Evolutionary conservation across 345 rosid genomes (phyloP), one percentile per base, ranked within the genome.

Genomic region (Aquilaria sinensis): DNA sequence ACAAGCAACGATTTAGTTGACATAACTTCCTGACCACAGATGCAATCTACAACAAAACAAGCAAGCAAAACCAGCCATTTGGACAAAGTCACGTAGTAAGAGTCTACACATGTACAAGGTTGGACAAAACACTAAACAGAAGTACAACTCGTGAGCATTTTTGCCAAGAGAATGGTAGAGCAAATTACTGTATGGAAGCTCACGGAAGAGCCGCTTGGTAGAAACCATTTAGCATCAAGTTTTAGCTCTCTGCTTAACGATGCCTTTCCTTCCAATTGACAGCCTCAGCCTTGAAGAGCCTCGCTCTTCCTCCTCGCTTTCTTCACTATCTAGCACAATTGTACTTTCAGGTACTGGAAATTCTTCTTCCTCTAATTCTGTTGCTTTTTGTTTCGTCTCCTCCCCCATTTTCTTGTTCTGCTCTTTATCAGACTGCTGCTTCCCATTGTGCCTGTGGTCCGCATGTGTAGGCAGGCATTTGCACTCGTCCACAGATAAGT

Each of bases 241-340:
- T 61, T 68, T 70, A 46, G 50, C 51, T 64, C 63, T 79, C 63
- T 72, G 37, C 70, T 68, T 70, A 23, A 62, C 63, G 9, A 63
- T 23, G 16, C 77, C 73, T 66, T 71, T 83, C 55, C 80, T 58
- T 61, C 67, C 69, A 56, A 79, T 23, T 50, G 77, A 66, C 69
- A 73, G 62, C 63, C 69, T 74, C 45, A 62, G 62, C 77, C 81
- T 78, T 37, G 16, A 23, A 33, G 67, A 55, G 60, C 66, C 67
- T 50, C 58, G 67, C 23, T 23, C 75, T 68, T 87, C 92, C 15
- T 80, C 84, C 62, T 80, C 96, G 32, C 93, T 86, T 4, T 88
- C 96, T 70, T 91, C 96, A 51, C 96, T 86, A 68, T 91, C 96
- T 56, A 74, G 68, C 62, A 88, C 92, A 10, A 91, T 78, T 57